Percentiles rank a stretch among this genome's conserved stretches.
Evolutionary conservation across 2,329 filamentous ascomycete genomes (phyloP).

Genomic region (Ceratocystis cubensis): DNA sequence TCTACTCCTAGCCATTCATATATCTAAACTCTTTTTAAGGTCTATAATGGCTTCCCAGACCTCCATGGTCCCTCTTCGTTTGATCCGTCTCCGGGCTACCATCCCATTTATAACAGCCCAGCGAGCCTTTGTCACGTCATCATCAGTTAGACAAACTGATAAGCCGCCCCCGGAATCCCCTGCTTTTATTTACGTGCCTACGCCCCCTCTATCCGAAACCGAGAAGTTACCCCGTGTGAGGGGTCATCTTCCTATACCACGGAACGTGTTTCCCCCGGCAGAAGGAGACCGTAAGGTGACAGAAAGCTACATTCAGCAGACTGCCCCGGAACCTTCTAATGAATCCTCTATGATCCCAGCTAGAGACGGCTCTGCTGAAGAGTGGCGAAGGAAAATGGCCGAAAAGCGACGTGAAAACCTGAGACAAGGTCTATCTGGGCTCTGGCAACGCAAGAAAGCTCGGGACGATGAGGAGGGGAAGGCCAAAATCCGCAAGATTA

Average conservation of each 20-base stretch:
- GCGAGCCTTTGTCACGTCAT: neutral
- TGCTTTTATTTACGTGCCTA: constrained; percentile 70
- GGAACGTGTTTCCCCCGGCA: constrained; percentile 57
- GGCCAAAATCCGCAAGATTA: constrained; percentile 37
- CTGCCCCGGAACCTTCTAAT: constrained; percentile 43
- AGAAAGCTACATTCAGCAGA: constrained; percentile 46
- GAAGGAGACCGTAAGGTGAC: constrained; percentile 49
- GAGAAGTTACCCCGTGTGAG: constrained; percentile 42
- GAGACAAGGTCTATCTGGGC: constrained; percentile 52
- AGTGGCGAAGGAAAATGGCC: constrained; percentile 65
- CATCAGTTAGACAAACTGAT: constrained; percentile 25
- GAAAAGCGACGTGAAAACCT: constrained; percentile 59
- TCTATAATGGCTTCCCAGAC: constrained; percentile 9
- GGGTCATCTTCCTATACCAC: constrained; percentile 71
- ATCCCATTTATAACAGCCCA: neutral
- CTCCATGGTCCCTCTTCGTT: constrained; percentile 1
- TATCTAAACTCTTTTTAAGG: neutral
- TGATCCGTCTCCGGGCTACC: neutral
- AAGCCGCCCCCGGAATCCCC: constrained; percentile 70
- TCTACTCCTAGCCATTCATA: neutral
- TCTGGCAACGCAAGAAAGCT: constrained; percentile 52
- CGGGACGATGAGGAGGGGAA: constrained; percentile 29
- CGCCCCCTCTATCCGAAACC: constrained; percentile 53
- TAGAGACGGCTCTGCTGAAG: constrained; percentile 29
- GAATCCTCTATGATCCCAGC: constrained; percentile 28